These are phyloP conservation scores for Mrakia hoshinonis DNA, from an alignment of 768 basidiomycete genomes.

Conservation along the genomic window DNA sequence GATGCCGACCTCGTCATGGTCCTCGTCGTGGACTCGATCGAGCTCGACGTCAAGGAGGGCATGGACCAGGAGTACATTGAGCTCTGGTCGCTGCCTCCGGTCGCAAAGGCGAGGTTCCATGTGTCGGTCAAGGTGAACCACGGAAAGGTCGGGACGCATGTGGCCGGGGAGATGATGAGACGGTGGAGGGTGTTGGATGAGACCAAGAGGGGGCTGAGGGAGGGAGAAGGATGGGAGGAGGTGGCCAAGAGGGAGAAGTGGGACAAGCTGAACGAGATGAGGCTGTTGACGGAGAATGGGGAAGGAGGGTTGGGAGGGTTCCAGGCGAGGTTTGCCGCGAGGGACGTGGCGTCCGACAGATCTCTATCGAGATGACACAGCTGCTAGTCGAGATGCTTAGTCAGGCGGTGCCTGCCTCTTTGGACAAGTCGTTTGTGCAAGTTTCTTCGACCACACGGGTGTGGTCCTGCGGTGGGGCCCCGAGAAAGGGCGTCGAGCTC, in stretches of 20 bases:
- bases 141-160: neutral
- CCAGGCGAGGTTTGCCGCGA: neutral
- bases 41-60: neutral
- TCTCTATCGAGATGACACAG: too few species aligned
- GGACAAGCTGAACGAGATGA: too few species aligned
- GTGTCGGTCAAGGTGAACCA: neutral
- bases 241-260: neutral
- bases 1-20: neutral
- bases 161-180: neutral
- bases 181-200: neutral
- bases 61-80: neutral
- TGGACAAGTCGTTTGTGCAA: too few species aligned
- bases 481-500: too few species aligned
- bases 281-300: too few species aligned
- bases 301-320: neutral
- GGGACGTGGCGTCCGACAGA: neutral
- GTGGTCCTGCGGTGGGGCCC: too few species aligned
- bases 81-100: neutral
- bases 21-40: neutral
- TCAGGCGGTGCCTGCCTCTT: too few species aligned
- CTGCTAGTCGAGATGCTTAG: too few species aligned
- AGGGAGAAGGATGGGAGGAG: neutral
- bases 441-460: too few species aligned
- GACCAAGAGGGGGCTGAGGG: neutral
- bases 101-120: neutral